Evolutionary conservation across 2,329 filamentous ascomycete genomes (phyloP), one percentile per base, ranked within the genome.

Genomic region (Colletotrichum truncatum): DNA sequence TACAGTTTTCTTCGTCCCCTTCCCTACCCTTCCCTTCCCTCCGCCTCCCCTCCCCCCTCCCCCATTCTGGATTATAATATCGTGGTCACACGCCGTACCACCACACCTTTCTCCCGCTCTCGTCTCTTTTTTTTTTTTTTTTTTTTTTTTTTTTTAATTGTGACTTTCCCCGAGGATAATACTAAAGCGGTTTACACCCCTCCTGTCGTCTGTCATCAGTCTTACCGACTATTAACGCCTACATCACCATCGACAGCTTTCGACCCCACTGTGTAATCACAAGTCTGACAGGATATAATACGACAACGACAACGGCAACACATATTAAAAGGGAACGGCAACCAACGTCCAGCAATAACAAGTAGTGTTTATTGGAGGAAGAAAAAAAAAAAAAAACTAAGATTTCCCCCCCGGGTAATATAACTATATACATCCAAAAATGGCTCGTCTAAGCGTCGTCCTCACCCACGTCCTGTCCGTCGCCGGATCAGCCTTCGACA

Each of bases 371-470:
- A 30, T 43, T 63, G 26, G 4, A 12, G 14, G 16, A 32, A 8
- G n/a, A 28, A 38, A 34, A 32, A 28, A 11, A 23, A 38, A 16
- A 32, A 8, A 11, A 28, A 38, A 34, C 25, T 23, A 11, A 23
- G 30, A 8, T 3, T 1, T 18, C 12, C 34, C 43, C 38, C 16
- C 10, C 18, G 58, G 32, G 26, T 58, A 39, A 25, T 46, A 30
- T 23, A 60, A 49, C 41, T 46, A 61, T 61, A 48, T 54, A 61
- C 61, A 38, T 48, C 16, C 16, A 38, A 16, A 46, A 30, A 66
- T 66, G 64, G 59, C 64, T 64, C 64, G 64, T 64, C 53, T 64
- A 23, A 64, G 64, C 60, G 23, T 32, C 46, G 34, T 64, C 53
- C 38, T 66, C 64, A 23, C 45, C 12, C 52, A 48, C 2, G 10